A percentile compares a stretch with the other conserved stretches of the same genome.
phyloP scores from a whole-genome alignment of 805 yeast species.

The Yamadazyma tumulicola region DNA sequence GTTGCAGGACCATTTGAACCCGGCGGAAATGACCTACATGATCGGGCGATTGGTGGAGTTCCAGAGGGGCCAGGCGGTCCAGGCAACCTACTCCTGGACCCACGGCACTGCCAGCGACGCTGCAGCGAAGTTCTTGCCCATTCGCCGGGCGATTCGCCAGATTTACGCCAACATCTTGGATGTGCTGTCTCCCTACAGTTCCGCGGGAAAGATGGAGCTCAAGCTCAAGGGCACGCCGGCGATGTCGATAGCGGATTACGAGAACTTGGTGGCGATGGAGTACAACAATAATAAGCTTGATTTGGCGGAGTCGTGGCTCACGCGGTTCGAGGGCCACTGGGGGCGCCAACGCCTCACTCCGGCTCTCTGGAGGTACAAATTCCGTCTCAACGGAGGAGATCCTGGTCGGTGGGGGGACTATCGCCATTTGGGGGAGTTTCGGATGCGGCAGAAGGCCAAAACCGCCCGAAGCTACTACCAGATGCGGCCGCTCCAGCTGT shows the following conservation, averaged over 20 bases:
- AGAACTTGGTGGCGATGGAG: conserved; percentile 36
- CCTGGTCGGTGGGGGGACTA: conserved; percentile 27
- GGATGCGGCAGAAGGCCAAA: conserved; percentile 1
- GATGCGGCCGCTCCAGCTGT: neutral
- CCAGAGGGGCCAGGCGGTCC: no score
- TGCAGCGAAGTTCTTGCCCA: no score
- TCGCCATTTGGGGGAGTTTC: conserved; percentile 18
- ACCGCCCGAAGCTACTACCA: conserved; percentile 8
- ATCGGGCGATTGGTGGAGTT: no score
- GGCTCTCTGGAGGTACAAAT: conserved; percentile 32
- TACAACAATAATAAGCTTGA: conserved; percentile 34
- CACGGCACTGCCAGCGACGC: no score
- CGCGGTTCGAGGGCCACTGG: conserved; percentile 25
- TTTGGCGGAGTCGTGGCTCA: conserved; percentile 39
- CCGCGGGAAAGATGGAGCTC: no score
- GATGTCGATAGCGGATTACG: conserved; percentile 28
- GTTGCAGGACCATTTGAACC: no score
- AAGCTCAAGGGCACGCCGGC: no score
- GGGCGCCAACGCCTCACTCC: conserved; percentile 21
- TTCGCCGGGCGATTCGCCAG: no score
- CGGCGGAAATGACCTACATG: no score
- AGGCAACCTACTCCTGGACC: no score
- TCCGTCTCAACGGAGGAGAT: conserved; percentile 31
- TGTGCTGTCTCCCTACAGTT: no score
- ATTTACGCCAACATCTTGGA: no score